These are phyloP conservation scores for Prunus padus DNA, from an alignment of 306 rosid species.

Conservation along the genomic window DNA sequence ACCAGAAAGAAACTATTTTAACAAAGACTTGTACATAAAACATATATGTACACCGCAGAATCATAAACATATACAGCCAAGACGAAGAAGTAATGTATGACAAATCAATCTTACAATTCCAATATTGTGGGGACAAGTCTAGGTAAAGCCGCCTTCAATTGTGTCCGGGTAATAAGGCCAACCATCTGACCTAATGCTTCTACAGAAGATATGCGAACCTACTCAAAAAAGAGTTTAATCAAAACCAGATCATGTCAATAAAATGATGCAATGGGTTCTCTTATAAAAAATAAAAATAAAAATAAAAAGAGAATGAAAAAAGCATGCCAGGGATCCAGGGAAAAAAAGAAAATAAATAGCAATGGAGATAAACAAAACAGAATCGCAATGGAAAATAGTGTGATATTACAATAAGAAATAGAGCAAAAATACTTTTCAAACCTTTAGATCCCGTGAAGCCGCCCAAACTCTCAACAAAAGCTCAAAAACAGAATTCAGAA, in stretches of 20 bases:
- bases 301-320: not conserved
- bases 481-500: constrained; percentile 91
- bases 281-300: constrained; percentile 2
- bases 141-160: constrained; percentile 82
- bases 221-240: constrained; percentile 22
- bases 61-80: constrained; percentile 2
- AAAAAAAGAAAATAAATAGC: not conserved
- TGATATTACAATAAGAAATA: constrained; percentile 9
- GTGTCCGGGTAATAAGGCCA: constrained; percentile 78
- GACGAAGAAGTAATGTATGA: constrained; percentile 1
- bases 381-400: constrained; percentile 1
- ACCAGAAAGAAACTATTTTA: constrained; percentile 3
- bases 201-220: constrained; percentile 81
- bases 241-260: constrained; percentile 13
- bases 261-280: constrained; percentile 11
- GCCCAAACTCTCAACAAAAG: constrained; percentile 95
- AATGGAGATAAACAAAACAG: not conserved
- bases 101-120: constrained; percentile 74
- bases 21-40: constrained; percentile 11
- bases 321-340: not conserved
- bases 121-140: constrained; percentile 86
- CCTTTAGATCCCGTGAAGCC: constrained; percentile 89
- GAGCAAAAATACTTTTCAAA: constrained; percentile 27
- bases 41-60: constrained; percentile 17
- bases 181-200: constrained; percentile 97